These are phyloP conservation scores for Scenedesmus sp. DNA, from an alignment of 163 green algal species.

Conservation along the genomic window DNA sequence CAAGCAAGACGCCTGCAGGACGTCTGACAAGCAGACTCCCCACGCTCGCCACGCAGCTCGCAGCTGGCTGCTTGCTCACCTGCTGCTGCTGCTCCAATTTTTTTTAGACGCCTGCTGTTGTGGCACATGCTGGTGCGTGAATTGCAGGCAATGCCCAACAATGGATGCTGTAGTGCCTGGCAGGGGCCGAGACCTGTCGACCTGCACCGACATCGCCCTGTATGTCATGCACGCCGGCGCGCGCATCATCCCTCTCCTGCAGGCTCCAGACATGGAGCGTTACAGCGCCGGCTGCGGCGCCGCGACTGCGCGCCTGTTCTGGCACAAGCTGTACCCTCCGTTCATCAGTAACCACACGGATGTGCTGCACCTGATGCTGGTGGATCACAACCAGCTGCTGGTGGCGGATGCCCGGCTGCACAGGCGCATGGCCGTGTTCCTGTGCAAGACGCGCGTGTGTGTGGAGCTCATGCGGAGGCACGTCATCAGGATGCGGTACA, in stretches of 20 bases:
- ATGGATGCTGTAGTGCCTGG: constrained; percentile 21
- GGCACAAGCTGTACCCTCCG: constrained; percentile 22
- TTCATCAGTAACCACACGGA: constrained; percentile 22
- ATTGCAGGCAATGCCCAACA: neutral
- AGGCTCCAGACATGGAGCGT: neutral
- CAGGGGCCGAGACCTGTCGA: neutral
- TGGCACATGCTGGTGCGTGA: too few species aligned
- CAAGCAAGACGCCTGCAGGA: too few species aligned
- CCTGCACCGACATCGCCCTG: constrained; percentile 36
- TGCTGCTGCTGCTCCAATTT: too few species aligned
- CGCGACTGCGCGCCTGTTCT: constrained; percentile 25
- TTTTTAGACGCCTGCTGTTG: too few species aligned
- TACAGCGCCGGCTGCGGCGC: constrained; percentile 37
- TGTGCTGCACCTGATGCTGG: constrained; percentile 32
- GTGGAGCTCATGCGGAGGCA: neutral
- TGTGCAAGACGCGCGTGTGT: constrained; percentile 51
- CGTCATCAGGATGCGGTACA: neutral
- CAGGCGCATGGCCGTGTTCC: constrained; percentile 13
- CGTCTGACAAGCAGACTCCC: too few species aligned
- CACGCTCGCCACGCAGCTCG: too few species aligned
- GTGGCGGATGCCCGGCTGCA: constrained; percentile 13
- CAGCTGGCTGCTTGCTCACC: too few species aligned
- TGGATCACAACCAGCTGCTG: constrained; percentile 19
- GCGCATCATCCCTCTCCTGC: constrained; percentile 23
- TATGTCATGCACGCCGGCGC: constrained; percentile 28